Evolutionary conservation across 2,329 filamentous ascomycete genomes (phyloP), one percentile per base, ranked within the genome.

Genomic region (Neoscytalidium dimidiatum): DNA sequence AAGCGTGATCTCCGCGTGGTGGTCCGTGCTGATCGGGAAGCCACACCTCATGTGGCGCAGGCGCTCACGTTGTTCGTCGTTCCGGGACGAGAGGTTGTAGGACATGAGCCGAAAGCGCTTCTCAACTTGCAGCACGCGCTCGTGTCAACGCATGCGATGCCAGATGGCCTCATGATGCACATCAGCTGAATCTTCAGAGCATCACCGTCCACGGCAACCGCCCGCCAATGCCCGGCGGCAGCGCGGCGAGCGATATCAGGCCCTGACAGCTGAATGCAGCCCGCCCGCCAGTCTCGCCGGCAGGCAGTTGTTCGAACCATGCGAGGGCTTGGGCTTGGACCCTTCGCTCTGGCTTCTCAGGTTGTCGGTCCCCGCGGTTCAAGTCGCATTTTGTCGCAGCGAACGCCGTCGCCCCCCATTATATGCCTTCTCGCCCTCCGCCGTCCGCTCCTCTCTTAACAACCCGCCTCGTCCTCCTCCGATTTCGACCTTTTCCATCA

Each of bases 341-440:
- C 51, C 57, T 46, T 61, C 57, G 44, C 58, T 62, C 58, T 62
- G 56, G 56, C 56, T 46, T 58, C 38, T 41, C 52, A 56, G 51
- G 51, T 23, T 28, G 21, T 41, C 31, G 49, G 49, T 58, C 53
- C 53, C 53, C 53, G 53, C 53, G 53, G 53, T 43, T 46, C 46
- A 62, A 62, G 44, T 62, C 58, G 44, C 46, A 49, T 62, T 31
- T 62, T 51, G 58, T 62, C 58, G 58, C 58, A 49, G 57, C 57
- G 57, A 61, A 49, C 57, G 43, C 57, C 58, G 43, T 41, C 53
- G 53, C 53, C 46, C 31, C 52, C 51, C 44, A 62, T 62, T 49
- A 62, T 51, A 62, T 62, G 58, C 31, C 38, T 19, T 38, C 28
- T 44, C 28, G 29, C 58, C 58, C 58, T n/a, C 58, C 21, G 58